Evolutionary conservation across 306 rosid genomes (phyloP), one percentile per base, ranked within the genome.

Genomic region (Amphicarpaea edgeworthii): DNA sequence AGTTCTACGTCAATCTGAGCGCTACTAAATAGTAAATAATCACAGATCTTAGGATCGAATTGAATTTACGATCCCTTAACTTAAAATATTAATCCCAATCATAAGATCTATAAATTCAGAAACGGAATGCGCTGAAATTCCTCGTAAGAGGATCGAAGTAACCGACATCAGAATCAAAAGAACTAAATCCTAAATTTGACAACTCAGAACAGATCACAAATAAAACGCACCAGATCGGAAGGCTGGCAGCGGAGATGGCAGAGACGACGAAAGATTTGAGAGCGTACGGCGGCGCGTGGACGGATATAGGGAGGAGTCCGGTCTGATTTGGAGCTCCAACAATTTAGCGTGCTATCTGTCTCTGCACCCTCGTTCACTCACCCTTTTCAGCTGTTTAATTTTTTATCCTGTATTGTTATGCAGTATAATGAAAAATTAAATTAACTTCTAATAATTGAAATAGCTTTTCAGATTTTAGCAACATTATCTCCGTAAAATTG

Each of bases 201-300:
- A 51, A 19, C 17, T 19, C 16, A 7, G 63, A 70, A 10, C 9
- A 62, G 43, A 53, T 9, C 47, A 63, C 2, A 19, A 63, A 70
- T 42, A 21, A 30, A 70, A 53, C 78, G 46, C 5, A 82, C 85
- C 85, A 17, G 82, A 70, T 63, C 50, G 28, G 46, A 61, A 68
- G 61, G 26, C 26, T 60, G 66, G 76, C 14, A 11, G 34, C 11
- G 40, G 63, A 32, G 49, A 15, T 4, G 7, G 53, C n/a, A 26
- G 82, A 59, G 41, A 30, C 26, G 79, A 41, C 46, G 34, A 46
- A 43, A 42, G 54, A 78, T 4, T 34, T 15, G 1, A 60, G 77
- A 19, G 71, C 70, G 70, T 30, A 28, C 49, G 72, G 20, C 28
- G 53, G 72, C 28, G 37, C 26, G 57, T 34, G 64, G 30, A 67